Evolutionary conservation across 2,329 filamentous ascomycete species (phyloP), one percentile per base, ranked within the genome.

Genomic region (Verticillium isaacii): DNA sequence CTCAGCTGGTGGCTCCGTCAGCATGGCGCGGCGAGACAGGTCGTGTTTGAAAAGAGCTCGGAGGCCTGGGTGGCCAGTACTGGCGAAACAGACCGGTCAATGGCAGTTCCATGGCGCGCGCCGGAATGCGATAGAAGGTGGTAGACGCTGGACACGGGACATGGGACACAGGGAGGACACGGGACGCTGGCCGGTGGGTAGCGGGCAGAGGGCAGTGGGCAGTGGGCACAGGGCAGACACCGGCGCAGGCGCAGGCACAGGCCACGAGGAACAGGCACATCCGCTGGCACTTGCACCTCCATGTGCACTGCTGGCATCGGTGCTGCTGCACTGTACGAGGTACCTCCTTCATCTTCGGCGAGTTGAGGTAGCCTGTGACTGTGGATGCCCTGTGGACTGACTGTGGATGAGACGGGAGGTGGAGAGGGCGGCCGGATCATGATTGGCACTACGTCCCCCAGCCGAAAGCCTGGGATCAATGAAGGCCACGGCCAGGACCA

Each of bases 51-150:
- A 36, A 32, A 36, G n/a, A 56, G 55, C 55, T 32, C 55, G 29
- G 55, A 32, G 15, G 52, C n/a, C 52, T 15, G 19, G 52, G 15
- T 5, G 34, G 55, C 25, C 14, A 56, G 41, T 23, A 50, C 41
- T 50, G 41, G 41, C 41, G 41, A 50, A 50, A 50, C 41, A 50
- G 41, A 50, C 41, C 32, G 36, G 36, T 41, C 57, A 58, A 58
- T 25, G 57, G 57, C 57, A 41, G 14, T 7, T 41, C 39, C 7
- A 41, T 17, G 39, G 41, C 41, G n/a, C 41, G n/a, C 19, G 17
- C 58, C 52, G 45, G 58, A 60, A 60, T 34, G 58, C 29, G 32
- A 60, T 29, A 55, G 58, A 60, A 60, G 39, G 52, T 58, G 57
- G 57, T 58, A 36, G 57, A 58, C 57, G 11, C 36, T 9, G 41